These are phyloP conservation scores for Raffaelea albimanens DNA, from an alignment of 2,329 filamentous ascomycete species.

Conservation along the genomic window DNA sequence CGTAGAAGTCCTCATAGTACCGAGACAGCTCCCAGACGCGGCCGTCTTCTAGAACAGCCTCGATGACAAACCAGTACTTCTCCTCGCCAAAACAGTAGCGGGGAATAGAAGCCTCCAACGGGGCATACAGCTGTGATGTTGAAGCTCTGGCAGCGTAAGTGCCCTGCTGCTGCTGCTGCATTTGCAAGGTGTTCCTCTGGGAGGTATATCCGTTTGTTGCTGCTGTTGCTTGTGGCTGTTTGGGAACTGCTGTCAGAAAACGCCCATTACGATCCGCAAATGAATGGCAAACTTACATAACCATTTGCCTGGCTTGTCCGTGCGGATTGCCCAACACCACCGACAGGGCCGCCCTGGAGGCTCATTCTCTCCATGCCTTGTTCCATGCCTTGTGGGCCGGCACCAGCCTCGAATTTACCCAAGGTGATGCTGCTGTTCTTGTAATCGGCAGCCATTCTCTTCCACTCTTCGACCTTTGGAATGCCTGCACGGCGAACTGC, in stretches of 20 bases:
- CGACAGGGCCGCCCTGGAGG: constrained; percentile 36
- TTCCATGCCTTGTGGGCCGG: constrained; percentile 43
- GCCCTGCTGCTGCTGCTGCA: constrained; percentile 9
- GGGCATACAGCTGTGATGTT: constrained; percentile 57
- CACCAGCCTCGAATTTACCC: constrained; percentile 69
- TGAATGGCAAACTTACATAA: constrained; percentile 31
- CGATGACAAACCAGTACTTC: constrained; percentile 98
- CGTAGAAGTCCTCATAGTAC: constrained; percentile 98
- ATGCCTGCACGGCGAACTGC: constrained; percentile 84
- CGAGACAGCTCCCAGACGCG: constrained; percentile 86
- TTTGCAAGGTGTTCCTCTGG: constrained; percentile 18
- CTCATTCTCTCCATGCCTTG: constrained; percentile 73
- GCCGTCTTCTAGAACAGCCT: constrained; percentile 82
- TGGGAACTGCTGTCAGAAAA: not conserved
- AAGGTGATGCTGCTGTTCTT: constrained; percentile 98
- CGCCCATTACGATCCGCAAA: not conserved
- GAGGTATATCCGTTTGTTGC: constrained; percentile 19
- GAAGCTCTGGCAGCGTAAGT: constrained; percentile 25
- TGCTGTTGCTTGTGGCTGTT: constrained; percentile 25
- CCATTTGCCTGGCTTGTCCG: constrained; percentile 39
- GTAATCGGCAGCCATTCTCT: constrained; percentile 98
- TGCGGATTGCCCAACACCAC: constrained; percentile 18
- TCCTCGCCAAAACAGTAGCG: constrained; percentile 94
- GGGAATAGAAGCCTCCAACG: constrained; percentile 75
- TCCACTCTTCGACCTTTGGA: constrained; percentile 96